Base-by-base conservation (phyloP, 768 basidiomycete species). In the Phlebiopsis flavidoalba region DNA sequence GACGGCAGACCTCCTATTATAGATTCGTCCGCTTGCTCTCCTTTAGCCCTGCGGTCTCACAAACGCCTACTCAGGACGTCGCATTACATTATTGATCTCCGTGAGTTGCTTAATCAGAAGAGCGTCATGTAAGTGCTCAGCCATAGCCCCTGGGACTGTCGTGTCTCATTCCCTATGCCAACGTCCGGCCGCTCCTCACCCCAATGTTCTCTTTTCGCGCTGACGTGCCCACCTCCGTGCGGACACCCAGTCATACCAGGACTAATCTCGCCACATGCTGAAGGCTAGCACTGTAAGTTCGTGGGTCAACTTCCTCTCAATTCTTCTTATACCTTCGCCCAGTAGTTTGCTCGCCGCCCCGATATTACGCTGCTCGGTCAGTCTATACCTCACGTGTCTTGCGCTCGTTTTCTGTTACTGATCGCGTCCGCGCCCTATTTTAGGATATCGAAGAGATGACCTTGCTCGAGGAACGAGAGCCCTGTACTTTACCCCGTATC, bases 261-360 rank as follows among this genome's bases (percentile, higher is more conserved):
- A 61, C 52, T n/a, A 68, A 84, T 66, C 71, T 88, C 56, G 62
- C 70, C 49, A n/a, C n/a, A 69, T 76, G 31, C 86, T 97, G 55
- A 81, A n/a, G 94, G 59, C 85, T 78, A 60, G n/a, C 84, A 93
- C 64, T 95, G 92, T 92, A 87, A 90, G 79, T n/a, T n/a, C n/a
- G n/a, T 96, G 93, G 93, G 94, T 94, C 5, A 89, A 88, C 24
- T 89, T 95, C n/a, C 73, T 83, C 83, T 73, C 93, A 95, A 72
- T 95, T 96, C 80, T 88, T 92, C 75, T n/a, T 88, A 82, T 72
- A 93, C 89, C 26, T 96, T 95, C 75, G 79, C 82, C 52, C 81
- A 82, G 53, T n/a, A n/a, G n/a, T n/a, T 79, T 95, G 59, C 83
- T 95, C 64, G 78, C 84, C 43, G 80, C 89, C 77, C 81, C 48